phyloP scores from a whole-genome alignment of 108 stramenopile species.

The Nitzschia sp. region DNA sequence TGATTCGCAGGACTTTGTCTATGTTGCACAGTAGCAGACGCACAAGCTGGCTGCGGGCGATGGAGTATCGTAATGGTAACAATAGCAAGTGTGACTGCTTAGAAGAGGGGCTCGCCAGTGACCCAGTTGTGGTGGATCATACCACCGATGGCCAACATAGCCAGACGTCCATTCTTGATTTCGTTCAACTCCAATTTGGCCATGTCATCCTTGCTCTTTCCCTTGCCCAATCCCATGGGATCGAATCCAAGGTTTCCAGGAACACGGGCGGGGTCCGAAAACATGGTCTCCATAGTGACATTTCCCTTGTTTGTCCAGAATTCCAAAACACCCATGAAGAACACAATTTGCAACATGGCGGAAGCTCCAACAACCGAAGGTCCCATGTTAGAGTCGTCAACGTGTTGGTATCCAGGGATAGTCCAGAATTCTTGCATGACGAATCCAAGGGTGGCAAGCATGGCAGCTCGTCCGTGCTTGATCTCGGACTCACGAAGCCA shows the following conservation, averaged over 20 bases:
- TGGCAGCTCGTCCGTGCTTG: constrained; percentile 95
- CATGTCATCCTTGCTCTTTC: constrained; percentile 68
- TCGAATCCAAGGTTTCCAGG: constrained; percentile 88
- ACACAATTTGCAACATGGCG: constrained; percentile 91
- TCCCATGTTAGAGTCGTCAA: constrained; percentile 85
- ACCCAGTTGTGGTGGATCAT: constrained; percentile 94
- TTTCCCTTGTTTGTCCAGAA: constrained; percentile 90
- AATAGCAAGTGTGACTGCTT: neutral
- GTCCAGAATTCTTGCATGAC: constrained; percentile 74
- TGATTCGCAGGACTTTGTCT: neutral
- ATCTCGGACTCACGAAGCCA: constrained; percentile 97
- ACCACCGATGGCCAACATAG: constrained; percentile 89
- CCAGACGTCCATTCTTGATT: constrained; percentile 89
- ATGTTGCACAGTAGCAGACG: constrained; percentile 2
- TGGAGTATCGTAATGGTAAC: neutral
- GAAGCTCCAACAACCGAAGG: constrained; percentile 67
- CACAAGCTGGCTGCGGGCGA: constrained; percentile 5
- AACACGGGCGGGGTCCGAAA: constrained; percentile 63
- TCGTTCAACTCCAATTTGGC: constrained; percentile 75
- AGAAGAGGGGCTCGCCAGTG: constrained; percentile 73
- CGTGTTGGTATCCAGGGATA: constrained; percentile 80
- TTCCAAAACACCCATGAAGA: constrained; percentile 74
- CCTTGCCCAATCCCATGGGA: constrained; percentile 67
- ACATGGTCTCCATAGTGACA: constrained; percentile 90
- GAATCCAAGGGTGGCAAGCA: constrained; percentile 91